Evolutionary conservation across 768 basidiomycete species (phyloP).

Genomic region (Pilatotrama ljubarskyi): DNA sequence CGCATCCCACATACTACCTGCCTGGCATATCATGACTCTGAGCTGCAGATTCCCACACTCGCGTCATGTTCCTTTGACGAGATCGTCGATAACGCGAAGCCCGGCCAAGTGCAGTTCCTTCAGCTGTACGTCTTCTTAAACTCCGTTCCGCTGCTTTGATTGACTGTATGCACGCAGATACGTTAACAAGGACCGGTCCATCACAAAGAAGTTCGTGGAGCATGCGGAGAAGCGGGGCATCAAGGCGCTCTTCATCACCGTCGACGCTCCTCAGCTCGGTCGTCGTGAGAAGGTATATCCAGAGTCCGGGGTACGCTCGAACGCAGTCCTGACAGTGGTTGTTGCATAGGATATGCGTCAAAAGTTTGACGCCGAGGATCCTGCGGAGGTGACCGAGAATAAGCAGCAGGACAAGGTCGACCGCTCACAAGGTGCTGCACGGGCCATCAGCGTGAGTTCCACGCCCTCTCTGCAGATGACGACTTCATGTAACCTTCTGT

Average conservation of each 20-base stretch:
- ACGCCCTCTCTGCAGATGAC: not conserved
- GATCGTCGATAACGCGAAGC: constrained; percentile 81
- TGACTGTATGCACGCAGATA: constrained; percentile 6
- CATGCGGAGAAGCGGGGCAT: constrained; percentile 91
- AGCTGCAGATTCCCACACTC: constrained; percentile 82
- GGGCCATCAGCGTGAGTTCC: constrained; percentile 80
- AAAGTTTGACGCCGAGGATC: constrained; percentile 87
- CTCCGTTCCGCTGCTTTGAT: not conserved
- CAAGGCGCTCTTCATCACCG: constrained; percentile 94
- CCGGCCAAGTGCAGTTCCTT: constrained; percentile 80
- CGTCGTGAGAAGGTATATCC: constrained; percentile 73
- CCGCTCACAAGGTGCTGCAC: constrained; percentile 87
- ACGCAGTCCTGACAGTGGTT: not conserved
- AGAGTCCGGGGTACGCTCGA: not conserved
- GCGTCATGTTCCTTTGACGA: constrained; percentile 97
- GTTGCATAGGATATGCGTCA: constrained; percentile 83
- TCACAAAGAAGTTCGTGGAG: constrained; percentile 84
- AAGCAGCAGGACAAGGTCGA: constrained; percentile 58
- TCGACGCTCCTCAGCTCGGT: constrained; percentile 96
- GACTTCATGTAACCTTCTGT: not conserved
- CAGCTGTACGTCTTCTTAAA: constrained; percentile 59
- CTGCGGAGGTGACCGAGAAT: constrained; percentile 54
- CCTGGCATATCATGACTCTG: not conserved
- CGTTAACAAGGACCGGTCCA: constrained; percentile 63
- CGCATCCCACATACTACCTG: not conserved